These are phyloP conservation scores for Boletellus sp. DNA, from an alignment of 768 basidiomycete genomes.

Conservation along the genomic window DNA sequence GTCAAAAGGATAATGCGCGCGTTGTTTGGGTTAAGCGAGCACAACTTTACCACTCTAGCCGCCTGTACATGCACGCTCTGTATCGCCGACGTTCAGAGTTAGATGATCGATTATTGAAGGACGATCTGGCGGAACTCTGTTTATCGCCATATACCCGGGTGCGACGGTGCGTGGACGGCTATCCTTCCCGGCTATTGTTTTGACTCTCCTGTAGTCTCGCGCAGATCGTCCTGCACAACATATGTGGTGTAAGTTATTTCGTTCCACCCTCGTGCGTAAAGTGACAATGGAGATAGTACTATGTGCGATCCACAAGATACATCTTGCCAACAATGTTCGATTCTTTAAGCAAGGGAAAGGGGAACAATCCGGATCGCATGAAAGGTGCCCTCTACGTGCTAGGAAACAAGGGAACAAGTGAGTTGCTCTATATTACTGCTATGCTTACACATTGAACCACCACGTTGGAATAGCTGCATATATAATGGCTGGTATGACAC, in stretches of 20 bases:
- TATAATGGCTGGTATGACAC: constrained; percentile 58
- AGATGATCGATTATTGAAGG: constrained; percentile 62
- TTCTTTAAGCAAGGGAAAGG: constrained; percentile 68
- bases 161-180: constrained; percentile 49
- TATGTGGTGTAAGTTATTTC: constrained; percentile 51
- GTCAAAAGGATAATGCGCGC: constrained; percentile 74
- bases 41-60: constrained; percentile 71
- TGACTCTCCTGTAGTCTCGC: constrained; percentile 48
- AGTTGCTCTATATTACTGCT: constrained; percentile 15
- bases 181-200: not conserved
- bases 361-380: constrained; percentile 87
- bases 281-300: constrained; percentile 46
- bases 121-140: constrained; percentile 68
- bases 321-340: constrained; percentile 58
- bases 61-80: constrained; percentile 72
- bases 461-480: constrained; percentile 48
- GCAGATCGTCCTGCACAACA: constrained; percentile 60
- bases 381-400: constrained; percentile 89
- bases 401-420: constrained; percentile 68
- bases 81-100: constrained; percentile 70
- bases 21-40: constrained; percentile 74
- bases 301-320: constrained; percentile 65
- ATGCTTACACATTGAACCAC: constrained; percentile 6
- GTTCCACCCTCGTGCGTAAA: not conserved
- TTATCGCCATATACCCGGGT: constrained; percentile 78